Base-by-base conservation (phyloP, 1,284 basidiomycete species). In the Ustilago lituana region DNA sequence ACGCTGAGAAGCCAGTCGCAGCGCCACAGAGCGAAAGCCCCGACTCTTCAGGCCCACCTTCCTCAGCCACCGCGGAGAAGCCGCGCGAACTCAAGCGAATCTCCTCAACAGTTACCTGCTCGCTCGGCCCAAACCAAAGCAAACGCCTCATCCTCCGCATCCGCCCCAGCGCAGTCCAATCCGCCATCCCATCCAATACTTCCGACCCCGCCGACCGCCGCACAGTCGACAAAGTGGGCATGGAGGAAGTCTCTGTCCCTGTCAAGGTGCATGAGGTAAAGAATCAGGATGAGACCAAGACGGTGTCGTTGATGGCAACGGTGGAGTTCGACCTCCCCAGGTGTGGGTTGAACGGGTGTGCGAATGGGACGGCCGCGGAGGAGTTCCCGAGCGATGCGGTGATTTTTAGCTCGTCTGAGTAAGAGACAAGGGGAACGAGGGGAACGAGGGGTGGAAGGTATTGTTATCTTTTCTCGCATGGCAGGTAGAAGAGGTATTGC, bases 271-370 rank as follows among this genome's bases (percentile, higher is more conserved):
- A 82, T 57, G 80, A 82, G 54, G 68, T 72, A 39, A 82, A 82
- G 69, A 82, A 82, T 50, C 73, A 73, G 53, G 80, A 82, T 54
- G 79, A 81, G 63, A 77, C 73, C 31, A 76, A 76, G 40, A 67
- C 58, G 17, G 71, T 81, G 1, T 35, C 61, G 4, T 36, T 79
- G 9, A 39, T 62, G 39, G 70, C 73, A 0, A 60, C 54, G 11
- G 60, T 75, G 3, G 73, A 73, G 51, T 67, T 63, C 17, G 66
- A 63, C 4, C 32, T 64, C 17, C 44, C 39, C 12, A 45, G 37
- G 33, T 52, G 47, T 43, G 22, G 33, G 37, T 11, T 12, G 19
- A 31, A 10, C 14, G 32, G 23, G 12, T 29, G 7, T 29, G 27
- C 27, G 12, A 6, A 29, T 12, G 12, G 27, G 27, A 29, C 12